Evolutionary conservation across 805 yeast genomes (phyloP), one percentile per base, ranked within the genome.

Genomic region (Nakazawaea laoshanensis): DNA sequence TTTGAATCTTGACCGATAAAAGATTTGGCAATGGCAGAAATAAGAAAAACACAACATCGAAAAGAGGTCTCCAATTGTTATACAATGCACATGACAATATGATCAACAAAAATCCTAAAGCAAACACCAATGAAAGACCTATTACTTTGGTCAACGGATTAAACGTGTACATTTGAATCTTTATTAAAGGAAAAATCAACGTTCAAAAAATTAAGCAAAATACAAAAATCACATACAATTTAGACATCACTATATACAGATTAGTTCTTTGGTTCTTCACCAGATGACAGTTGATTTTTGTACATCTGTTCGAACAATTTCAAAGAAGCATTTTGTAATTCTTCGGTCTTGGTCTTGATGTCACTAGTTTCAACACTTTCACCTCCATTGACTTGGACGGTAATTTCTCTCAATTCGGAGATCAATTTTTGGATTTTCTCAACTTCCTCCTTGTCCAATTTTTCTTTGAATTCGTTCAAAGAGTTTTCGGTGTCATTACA

Each of bases 401-500:
- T 72, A 20, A 74, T 54, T 57, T 75, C 80, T 67, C 81, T 77
- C 53, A 76, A 63, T 40, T 72, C 63, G 36, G 67, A 52, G 46
- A 81, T 70, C 53, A 66, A 63, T 50, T 63, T 72, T 59, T 64
- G 64, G 28, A 73, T 65, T 49, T 56, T 59, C 44, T 67, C 64
- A 35, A 61, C 61, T 50, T 70, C 67, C 32, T 60, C 63, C 44
- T 61, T 61, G 52, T 66, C 74, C 33, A 70, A 57, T 50, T 64
- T 70, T 46, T 78, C 86, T 40, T 61, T 73, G 50, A 81, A 86
- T 60, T 84, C 94, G 44, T 65, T 64, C 41, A 92, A 63, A 7
- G 95, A 89, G 58, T 70, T 70, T 57, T 87, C 96, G 32, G 95
- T 86, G 57, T 92, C 98, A 48, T 81, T 78, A 45, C 86, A 74